Percentiles rank a stretch among this genome's conserved stretches.
Evolutionary conservation across 768 basidiomycete species (phyloP).

Genomic region (Termitomyces sp.): DNA sequence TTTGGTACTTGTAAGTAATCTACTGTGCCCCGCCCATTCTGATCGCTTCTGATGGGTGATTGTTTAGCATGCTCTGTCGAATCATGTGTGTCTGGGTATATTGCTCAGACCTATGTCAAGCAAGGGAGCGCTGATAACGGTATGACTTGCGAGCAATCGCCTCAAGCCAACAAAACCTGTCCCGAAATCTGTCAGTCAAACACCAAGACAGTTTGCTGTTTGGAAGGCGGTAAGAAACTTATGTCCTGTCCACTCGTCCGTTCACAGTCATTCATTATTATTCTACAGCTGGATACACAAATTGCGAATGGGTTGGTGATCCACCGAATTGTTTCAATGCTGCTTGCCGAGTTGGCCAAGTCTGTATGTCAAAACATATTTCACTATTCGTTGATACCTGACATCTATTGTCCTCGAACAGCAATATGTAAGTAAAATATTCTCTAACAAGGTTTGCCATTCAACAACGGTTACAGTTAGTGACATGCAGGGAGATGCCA

Average conservation of each 20-base stretch:
- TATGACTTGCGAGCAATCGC: neutral
- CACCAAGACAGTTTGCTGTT: slow-evolving; percentile 1
- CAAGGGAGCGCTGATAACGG: neutral
- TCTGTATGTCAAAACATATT: neutral
- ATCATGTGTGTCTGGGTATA: neutral
- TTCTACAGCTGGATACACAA: neutral
- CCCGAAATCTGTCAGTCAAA: neutral
- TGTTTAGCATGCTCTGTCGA: neutral
- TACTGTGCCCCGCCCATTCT: neutral
- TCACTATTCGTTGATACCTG: neutral
- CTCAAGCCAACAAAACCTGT: neutral
- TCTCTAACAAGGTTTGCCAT: neutral
- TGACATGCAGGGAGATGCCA: slow-evolving; percentile 3
- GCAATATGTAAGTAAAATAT: neutral
- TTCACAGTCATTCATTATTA: neutral
- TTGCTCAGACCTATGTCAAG: neutral
- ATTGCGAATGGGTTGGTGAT: slow-evolving; percentile 3
- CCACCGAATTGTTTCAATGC: slow-evolving; percentile 1
- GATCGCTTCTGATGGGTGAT: neutral
- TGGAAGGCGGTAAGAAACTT: neutral
- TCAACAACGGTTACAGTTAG: neutral
- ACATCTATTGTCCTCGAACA: neutral
- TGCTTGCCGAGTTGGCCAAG: neutral
- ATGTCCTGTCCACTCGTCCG: neutral
- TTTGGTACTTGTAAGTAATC: neutral